A percentile compares a stretch with the other conserved stretches of the same genome.
Evolutionary conservation across 164 flowering plant genomes (phyloP).

Genomic region (Macadamia tetraphylla): DNA sequence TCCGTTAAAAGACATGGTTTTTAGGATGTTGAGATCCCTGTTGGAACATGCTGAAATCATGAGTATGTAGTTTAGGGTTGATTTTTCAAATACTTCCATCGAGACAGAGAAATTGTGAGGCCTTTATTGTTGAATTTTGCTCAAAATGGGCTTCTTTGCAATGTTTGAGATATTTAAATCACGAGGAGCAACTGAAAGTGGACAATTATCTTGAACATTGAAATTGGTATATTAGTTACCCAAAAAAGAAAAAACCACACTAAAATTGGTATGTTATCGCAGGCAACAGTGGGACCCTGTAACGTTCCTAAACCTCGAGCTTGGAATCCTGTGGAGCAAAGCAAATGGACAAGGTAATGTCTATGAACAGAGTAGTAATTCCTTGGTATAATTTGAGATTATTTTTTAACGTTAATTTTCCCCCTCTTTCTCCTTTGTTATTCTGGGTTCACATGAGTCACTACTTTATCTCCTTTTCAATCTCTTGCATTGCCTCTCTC

Average conservation of each 20-base stretch:
- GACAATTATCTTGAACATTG: neutral
- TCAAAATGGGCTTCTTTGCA: neutral
- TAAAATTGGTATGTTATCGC: conserved; percentile 18
- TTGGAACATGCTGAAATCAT: neutral
- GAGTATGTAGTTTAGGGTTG: neutral
- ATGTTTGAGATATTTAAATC: neutral
- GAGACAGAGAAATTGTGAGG: neutral
- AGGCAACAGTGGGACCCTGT: conserved; percentile 97
- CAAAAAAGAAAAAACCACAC: too few species aligned
- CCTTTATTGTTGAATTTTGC: neutral
- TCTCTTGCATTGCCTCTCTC: too few species aligned
- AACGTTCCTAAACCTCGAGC: conserved; percentile 75
- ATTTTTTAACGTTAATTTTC: too few species aligned
- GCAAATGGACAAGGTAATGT: conserved; percentile 90
- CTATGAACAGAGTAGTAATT: neutral
- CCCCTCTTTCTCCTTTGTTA: too few species aligned
- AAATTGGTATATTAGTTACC: neutral
- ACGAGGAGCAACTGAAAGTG: neutral
- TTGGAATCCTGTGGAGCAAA: conserved; percentile 89
- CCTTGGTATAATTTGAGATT: neutral
- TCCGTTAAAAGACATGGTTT: conserved; percentile 1
- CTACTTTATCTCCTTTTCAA: too few species aligned
- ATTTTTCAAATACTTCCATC: neutral
- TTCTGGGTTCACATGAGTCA: too few species aligned
- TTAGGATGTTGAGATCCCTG: neutral